Evolutionary conservation across 225 moss, liverwort and hornwort genomes (phyloP).

Genomic region (Pleurozium schreberi): DNA sequence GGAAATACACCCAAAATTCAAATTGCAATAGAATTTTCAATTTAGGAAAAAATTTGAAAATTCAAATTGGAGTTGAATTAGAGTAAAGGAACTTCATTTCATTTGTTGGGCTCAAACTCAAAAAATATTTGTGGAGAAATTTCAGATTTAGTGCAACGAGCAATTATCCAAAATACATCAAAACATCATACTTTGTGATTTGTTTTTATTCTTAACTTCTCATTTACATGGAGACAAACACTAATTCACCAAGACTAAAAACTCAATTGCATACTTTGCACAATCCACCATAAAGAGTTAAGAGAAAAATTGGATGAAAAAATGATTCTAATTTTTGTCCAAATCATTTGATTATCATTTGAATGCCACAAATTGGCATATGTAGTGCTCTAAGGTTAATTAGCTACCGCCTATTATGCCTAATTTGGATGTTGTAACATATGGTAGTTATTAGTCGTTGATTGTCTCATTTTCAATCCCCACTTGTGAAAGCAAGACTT

Average conservation of each 20-base stretch:
- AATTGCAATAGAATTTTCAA: not conserved
- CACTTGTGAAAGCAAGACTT: not conserved
- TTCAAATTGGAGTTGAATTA: not conserved
- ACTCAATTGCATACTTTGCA: not conserved
- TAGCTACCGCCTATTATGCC: not conserved
- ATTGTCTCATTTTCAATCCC: not conserved
- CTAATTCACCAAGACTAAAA: not conserved
- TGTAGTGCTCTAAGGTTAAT: fast-evolving
- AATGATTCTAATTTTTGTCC: fast-evolving
- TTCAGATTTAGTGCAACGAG: not conserved
- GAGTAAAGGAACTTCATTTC: not conserved
- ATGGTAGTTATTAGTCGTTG: fast-evolving
- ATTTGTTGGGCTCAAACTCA: not conserved
- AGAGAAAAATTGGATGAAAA: not conserved
- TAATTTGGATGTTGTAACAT: fast-evolving
- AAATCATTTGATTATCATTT: not conserved
- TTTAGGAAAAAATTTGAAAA: not conserved
- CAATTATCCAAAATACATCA: not conserved
- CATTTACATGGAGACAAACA: not conserved
- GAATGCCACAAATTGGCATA: fast-evolving
- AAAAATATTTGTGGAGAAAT: not conserved
- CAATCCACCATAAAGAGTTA: not conserved
- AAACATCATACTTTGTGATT: not conserved
- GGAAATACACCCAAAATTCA: not conserved
- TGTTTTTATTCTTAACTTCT: not conserved